Evolutionary conservation across 1,139 yeast genomes (phyloP).

Genomic region (Kodamaea arcana): DNA sequence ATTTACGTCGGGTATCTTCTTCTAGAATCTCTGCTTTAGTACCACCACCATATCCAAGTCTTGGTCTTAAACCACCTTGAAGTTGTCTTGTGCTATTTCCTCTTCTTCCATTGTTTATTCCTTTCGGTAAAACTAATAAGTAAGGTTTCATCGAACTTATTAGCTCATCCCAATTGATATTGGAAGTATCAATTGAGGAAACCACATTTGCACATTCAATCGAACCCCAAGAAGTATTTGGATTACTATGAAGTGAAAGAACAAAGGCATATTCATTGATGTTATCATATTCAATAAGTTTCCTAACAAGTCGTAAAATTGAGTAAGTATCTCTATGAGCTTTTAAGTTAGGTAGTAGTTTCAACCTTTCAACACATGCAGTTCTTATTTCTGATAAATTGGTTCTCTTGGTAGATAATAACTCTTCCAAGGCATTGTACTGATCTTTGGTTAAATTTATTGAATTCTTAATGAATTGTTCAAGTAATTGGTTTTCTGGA

Average conservation of each 20-base stretch:
- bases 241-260: slow-evolving; percentile 23
- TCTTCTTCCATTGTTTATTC: too few species aligned
- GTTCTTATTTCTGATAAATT: too few species aligned
- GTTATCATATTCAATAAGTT: neutral
- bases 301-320: slow-evolving; percentile 2
- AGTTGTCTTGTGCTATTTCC: slow-evolving; percentile 6
- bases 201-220: slow-evolving; percentile 14
- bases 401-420: too few species aligned
- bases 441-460: too few species aligned
- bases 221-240: slow-evolving; percentile 29
- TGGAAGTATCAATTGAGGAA: slow-evolving; percentile 6
- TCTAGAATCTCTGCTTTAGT: slow-evolving; percentile 17
- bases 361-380: too few species aligned
- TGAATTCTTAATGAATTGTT: too few species aligned
- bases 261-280: neutral
- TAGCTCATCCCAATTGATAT: slow-evolving; percentile 6
- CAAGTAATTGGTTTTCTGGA: too few species aligned
- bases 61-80: slow-evolving; percentile 24
- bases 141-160: slow-evolving; percentile 3
- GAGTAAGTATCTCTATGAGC: slow-evolving; percentile 1
- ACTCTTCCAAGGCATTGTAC: too few species aligned
- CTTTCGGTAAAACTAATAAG: slow-evolving; percentile 5
- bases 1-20: slow-evolving; percentile 23
- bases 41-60: slow-evolving; percentile 25
- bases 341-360: neutral